These are phyloP conservation scores for Neofusicoccum ribis DNA, from an alignment of 2,329 filamentous ascomycete genomes.

Conservation along the genomic window DNA sequence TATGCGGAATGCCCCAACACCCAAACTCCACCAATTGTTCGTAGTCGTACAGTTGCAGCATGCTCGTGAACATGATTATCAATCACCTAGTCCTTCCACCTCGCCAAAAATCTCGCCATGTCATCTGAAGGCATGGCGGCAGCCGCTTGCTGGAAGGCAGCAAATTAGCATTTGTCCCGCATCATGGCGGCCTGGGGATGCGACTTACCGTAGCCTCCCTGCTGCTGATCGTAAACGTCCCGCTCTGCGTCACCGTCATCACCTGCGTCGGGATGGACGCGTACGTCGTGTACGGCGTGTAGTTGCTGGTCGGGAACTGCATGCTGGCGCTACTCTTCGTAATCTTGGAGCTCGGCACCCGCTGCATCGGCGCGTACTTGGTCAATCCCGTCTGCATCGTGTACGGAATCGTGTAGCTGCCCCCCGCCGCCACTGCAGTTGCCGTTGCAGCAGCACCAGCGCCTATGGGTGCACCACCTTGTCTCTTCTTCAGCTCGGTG, in stretches of 20 bases:
- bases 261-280: slow-evolving; percentile 38
- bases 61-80: too few species aligned
- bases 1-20: background rate
- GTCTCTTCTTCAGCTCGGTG: slow-evolving; percentile 12
- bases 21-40: slow-evolving; percentile 1
- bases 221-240: slow-evolving; percentile 53
- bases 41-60: background rate
- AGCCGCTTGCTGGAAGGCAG: slow-evolving; percentile 37
- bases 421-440: slow-evolving; percentile 30
- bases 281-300: slow-evolving; percentile 50
- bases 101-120: slow-evolving; percentile 58
- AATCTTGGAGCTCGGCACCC: slow-evolving; percentile 60
- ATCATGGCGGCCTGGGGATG: slow-evolving; percentile 21
- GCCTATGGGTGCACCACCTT: slow-evolving; percentile 13
- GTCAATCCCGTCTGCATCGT: slow-evolving; percentile 58
- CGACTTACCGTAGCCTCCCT: slow-evolving; percentile 60
- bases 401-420: slow-evolving; percentile 50
- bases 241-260: slow-evolving; percentile 54
- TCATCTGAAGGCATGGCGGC: slow-evolving; percentile 52
- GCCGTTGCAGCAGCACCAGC: slow-evolving; percentile 26
- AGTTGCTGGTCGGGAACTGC: slow-evolving; percentile 56
- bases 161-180: background rate
- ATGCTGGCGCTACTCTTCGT: slow-evolving; percentile 53
- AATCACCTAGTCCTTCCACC: slow-evolving; percentile 57
- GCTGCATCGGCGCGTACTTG: slow-evolving; percentile 63